These are phyloP conservation scores for sweet orange (Citrus sinensis) DNA, from an alignment of 345 rosid genomes.

Conservation along the genomic window DVS_A1.0 CM039162.1:25704001-25704500, in stretches of 20 bases:
- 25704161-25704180: constrained; percentile 5
- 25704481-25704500: too few relatives aligned
- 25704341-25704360: constrained; percentile 63
- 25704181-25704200: constrained; percentile 50
- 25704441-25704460: neutral
- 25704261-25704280: constrained; percentile 73
- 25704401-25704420: constrained; percentile 15
- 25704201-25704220: constrained; percentile 83
- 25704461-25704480: neutral
- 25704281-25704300: constrained; percentile 77
- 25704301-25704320: constrained; percentile 78
- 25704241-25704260: constrained; percentile 75
- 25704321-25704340: constrained; percentile 96
- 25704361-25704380: constrained; percentile 56
- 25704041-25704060: constrained; percentile 67
- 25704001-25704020: constrained; percentile 80
- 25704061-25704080: constrained; percentile 12
- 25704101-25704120: neutral
- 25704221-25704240: constrained; percentile 85
- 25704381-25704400: constrained; percentile 69
- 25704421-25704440: neutral
- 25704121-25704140: neutral
- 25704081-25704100: neutral
- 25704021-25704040: constrained; percentile 68
- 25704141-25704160: neutral